Percentiles rank a stretch among this genome's conserved stretches.
Conservation (phyloP, 495 filamentous ascomycete genomes). For the Melanomma pulvis-pyrius region DNA sequence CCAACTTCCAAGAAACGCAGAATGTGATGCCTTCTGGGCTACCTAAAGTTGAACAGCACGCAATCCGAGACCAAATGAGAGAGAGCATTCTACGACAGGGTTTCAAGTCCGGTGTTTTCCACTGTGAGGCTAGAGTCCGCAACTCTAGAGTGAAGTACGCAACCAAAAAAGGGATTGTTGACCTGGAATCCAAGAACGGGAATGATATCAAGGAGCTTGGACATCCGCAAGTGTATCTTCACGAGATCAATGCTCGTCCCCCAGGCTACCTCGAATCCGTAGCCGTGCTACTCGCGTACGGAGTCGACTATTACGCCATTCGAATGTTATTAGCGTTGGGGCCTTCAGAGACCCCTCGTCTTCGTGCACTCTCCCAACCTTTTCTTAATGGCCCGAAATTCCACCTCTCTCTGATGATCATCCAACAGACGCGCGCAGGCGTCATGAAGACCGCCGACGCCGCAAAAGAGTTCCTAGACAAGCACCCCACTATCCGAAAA, state of each 20-base stretch:
- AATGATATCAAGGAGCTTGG: neutral
- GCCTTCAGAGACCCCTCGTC: conserved; percentile 37
- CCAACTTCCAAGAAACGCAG: conserved; percentile 9
- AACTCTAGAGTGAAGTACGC: conserved; percentile 43
- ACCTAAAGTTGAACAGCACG: neutral
- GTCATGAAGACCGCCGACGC: conserved; percentile 15
- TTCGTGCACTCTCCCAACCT: conserved; percentile 36
- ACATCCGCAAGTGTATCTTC: conserved; percentile 38
- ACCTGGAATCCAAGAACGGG: conserved; percentile 14
- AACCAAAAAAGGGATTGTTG: neutral
- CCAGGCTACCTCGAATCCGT: conserved; percentile 43
- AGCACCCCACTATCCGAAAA: neutral
- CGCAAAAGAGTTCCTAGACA: conserved; percentile 10
- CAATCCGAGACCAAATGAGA: neutral
- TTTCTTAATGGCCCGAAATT: conserved; percentile 42
- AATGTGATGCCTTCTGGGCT: conserved; percentile 10
- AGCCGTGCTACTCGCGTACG: conserved; percentile 44
- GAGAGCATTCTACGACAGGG: conserved; percentile 36
- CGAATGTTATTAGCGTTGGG: conserved; percentile 26
- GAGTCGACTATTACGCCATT: conserved; percentile 48
- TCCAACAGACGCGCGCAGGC: conserved; percentile 9
- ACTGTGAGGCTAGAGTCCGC: conserved; percentile 45
- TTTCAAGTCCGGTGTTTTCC: conserved; percentile 46
- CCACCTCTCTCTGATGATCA: conserved; percentile 13
- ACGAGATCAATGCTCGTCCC: conserved; percentile 50